A percentile compares a stretch with the other conserved stretches of the same genome.
phyloP scores from a whole-genome alignment of 179 eudicot species.

The Amaranthus tricolor region DNA sequence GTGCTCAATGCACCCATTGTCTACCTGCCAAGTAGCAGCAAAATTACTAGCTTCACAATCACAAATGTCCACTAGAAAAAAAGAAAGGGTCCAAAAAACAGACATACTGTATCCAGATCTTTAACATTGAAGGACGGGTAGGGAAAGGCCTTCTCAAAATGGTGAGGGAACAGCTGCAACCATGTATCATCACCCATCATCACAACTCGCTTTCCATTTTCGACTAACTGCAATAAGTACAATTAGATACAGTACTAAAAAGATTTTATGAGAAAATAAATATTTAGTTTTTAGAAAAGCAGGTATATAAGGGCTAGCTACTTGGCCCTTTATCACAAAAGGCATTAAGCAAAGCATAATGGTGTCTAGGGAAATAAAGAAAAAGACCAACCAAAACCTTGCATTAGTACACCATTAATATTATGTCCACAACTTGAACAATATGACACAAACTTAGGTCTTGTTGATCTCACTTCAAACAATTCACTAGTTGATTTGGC shows the following conservation, averaged over 20 bases:
- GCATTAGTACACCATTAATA: not conserved
- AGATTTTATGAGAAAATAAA: too few species aligned
- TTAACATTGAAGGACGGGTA: constrained; percentile 94
- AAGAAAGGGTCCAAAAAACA: not conserved
- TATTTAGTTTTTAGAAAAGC: not conserved
- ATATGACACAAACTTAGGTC: not conserved
- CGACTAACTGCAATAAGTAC: constrained; percentile 54
- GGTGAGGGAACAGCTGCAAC: constrained; percentile 90
- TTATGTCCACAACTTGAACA: not conserved
- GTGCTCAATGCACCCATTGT: constrained; percentile 78
- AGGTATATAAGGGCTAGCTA: not conserved
- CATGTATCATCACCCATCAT: constrained; percentile 99
- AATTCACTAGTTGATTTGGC: not conserved
- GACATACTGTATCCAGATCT: constrained; percentile 85
- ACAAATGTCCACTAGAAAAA: not conserved
- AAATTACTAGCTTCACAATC: constrained; percentile 14
- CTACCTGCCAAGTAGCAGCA: constrained; percentile 54
- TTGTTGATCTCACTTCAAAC: not conserved
- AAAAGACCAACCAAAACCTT: not conserved
- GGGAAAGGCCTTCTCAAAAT: constrained; percentile 79
- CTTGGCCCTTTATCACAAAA: not conserved
- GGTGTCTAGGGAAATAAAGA: not conserved
- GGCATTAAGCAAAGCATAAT: not conserved
- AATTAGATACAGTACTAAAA: not conserved
- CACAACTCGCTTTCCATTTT: constrained; percentile 86